Conservation (phyloP, 176 grass and related monocot genomes). For the Carex kokanica region DNA sequence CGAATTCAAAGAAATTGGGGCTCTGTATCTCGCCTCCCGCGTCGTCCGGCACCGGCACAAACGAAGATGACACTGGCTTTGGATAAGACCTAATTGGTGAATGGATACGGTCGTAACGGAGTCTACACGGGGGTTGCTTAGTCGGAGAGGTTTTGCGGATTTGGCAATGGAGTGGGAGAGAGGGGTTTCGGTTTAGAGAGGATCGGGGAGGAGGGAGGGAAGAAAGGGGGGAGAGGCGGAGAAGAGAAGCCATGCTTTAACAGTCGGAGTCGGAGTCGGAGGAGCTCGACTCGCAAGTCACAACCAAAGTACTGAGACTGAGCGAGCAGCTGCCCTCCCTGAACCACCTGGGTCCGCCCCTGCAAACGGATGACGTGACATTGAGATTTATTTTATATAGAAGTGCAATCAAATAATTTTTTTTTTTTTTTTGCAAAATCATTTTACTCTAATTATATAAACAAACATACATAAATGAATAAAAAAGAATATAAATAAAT, state of each 20-base stretch:
- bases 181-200: conserved; percentile 1
- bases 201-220: background rate
- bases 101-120: background rate
- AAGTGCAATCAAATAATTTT: no score
- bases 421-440: no score
- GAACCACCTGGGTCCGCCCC: no score
- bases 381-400: no score
- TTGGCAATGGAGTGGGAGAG: background rate
- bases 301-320: conserved; percentile 21
- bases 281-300: conserved; percentile 32
- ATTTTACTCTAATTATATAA: no score
- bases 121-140: background rate
- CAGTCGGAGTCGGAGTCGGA: background rate
- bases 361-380: no score
- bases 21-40: conserved; percentile 18
- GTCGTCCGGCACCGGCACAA: conserved; percentile 23
- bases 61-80: conserved; percentile 5
- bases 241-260: conserved; percentile 21
- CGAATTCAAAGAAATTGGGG: conserved; percentile 45
- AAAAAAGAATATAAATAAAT: no score
- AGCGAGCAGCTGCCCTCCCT: no score
- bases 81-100: conserved; percentile 8
- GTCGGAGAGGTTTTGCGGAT: background rate
- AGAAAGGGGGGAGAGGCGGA: conserved; percentile 18
- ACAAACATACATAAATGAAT: no score